Conservation (phyloP, 495 filamentous ascomycete genomes). For the Sphaerosporella brunnea region DNA sequence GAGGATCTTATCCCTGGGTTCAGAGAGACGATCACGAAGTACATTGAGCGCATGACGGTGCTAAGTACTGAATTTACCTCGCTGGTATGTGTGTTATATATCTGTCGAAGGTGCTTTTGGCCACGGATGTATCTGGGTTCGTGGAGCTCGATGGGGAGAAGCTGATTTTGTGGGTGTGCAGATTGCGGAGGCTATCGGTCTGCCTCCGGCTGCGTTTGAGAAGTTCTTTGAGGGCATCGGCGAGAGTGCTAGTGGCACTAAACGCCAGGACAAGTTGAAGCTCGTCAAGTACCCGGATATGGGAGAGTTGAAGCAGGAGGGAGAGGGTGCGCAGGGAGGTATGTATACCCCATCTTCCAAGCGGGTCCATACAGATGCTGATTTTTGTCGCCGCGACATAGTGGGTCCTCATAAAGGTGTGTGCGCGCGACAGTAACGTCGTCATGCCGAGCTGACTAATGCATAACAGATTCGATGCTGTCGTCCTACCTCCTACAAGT, state of each 20-base stretch:
- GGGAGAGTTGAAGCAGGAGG: constrained; percentile 9
- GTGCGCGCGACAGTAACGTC: too few relatives aligned
- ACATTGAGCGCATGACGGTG: constrained; percentile 53
- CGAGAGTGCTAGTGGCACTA: constrained; percentile 35
- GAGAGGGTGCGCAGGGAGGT: constrained; percentile 11
- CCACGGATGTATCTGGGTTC: neutral
- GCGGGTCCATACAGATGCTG: too few relatives aligned
- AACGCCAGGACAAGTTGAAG: constrained; percentile 64
- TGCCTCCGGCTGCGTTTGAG: constrained; percentile 54
- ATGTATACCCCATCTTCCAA: constrained; percentile 6
- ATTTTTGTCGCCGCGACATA: too few relatives aligned
- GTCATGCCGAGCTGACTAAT: too few relatives aligned
- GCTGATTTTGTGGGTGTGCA: neutral
- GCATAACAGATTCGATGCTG: constrained; percentile 70
- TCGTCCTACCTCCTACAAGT: constrained; percentile 77
- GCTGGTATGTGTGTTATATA: constrained; percentile 26
- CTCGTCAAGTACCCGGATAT: constrained; percentile 57
- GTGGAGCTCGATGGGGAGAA: neutral
- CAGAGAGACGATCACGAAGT: constrained; percentile 47
- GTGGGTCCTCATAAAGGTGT: constrained; percentile 61
- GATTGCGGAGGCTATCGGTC: constrained; percentile 71
- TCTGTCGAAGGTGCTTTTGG: too few relatives aligned
- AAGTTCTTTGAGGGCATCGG: constrained; percentile 55
- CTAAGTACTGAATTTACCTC: constrained; percentile 61
- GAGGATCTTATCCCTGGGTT: constrained; percentile 50